Conservation (phyloP, 2,329 filamentous ascomycete species). For the Teratosphaeria viscida region DNA sequence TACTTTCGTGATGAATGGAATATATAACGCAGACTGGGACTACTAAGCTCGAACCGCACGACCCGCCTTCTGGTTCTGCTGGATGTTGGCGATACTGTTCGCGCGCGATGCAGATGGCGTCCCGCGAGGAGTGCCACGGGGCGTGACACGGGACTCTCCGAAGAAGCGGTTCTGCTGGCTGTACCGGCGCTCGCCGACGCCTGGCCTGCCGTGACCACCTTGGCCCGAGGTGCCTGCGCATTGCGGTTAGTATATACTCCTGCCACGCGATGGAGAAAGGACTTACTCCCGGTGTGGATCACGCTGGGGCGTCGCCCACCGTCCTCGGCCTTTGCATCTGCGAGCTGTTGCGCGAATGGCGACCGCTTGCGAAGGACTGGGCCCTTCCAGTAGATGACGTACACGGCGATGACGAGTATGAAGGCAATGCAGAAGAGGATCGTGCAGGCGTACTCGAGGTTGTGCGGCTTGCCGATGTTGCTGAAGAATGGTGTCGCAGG, state of each 20-base stretch:
- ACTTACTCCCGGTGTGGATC: conserved; percentile 15
- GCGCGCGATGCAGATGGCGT: conserved; percentile 17
- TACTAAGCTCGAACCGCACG: neutral
- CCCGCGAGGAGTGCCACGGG: conserved; percentile 16
- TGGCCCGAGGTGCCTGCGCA: neutral
- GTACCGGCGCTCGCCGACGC: conserved; percentile 14
- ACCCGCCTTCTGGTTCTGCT: neutral
- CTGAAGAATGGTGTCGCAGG: conserved; percentile 53
- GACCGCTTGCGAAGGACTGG: conserved; percentile 41
- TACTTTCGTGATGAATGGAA: no score
- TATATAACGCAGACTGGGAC: neutral
- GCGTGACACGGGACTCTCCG: conserved; percentile 18
- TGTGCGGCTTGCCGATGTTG: conserved; percentile 28
- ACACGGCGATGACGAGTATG: conserved; percentile 45
- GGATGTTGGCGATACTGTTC: conserved; percentile 11
- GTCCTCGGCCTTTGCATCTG: conserved; percentile 12
- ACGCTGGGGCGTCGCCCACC: conserved; percentile 16
- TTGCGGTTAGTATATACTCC: neutral
- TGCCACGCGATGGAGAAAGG: neutral
- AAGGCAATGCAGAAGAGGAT: conserved; percentile 42
- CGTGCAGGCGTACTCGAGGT: conserved; percentile 47
- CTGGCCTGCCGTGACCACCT: conserved; percentile 7
- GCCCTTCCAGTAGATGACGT: conserved; percentile 49
- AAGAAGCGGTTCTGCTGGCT: conserved; percentile 21
- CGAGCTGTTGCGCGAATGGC: conserved; percentile 42